Evolutionary conservation across 1,284 basidiomycete species (phyloP).

Genomic region (Irpex lacteus): DNA sequence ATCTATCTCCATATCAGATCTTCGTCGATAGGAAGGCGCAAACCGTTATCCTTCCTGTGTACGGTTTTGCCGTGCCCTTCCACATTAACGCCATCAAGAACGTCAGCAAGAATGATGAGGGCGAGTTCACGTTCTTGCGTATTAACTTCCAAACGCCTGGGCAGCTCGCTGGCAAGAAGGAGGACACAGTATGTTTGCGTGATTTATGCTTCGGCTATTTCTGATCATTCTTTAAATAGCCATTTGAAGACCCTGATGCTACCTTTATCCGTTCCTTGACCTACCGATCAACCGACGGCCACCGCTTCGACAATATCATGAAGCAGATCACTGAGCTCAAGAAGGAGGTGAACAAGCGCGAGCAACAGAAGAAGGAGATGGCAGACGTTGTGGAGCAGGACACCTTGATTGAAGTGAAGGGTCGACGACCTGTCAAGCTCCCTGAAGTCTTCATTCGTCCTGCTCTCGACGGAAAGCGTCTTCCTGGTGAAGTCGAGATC

Average conservation of each 20-base stretch:
- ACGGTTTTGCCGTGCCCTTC: slow-evolving; percentile 96
- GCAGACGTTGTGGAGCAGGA: slow-evolving; percentile 98
- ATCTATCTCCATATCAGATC: slow-evolving; percentile 52
- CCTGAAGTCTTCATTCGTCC: slow-evolving; percentile 94
- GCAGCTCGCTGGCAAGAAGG: slow-evolving; percentile 97
- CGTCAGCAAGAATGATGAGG: slow-evolving; percentile 96
- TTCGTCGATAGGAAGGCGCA: slow-evolving; percentile 89
- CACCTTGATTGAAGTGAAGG: slow-evolving; percentile 83
- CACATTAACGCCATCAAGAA: slow-evolving; percentile 99
- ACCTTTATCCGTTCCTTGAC: slow-evolving; percentile 96
- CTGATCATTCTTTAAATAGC: slow-evolving; percentile 42
- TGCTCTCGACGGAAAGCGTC: slow-evolving; percentile 88
- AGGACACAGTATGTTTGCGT: slow-evolving; percentile 75
- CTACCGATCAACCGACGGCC: slow-evolving; percentile 87
- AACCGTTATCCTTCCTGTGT: slow-evolving; percentile 89
- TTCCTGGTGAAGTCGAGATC: slow-evolving; percentile 95
- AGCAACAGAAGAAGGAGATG: slow-evolving; percentile 97
- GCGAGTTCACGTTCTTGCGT: slow-evolving; percentile 90
- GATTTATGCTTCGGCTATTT: slow-evolving; percentile 8
- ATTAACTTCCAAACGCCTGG: slow-evolving; percentile 99
- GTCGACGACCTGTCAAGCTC: slow-evolving; percentile 79
- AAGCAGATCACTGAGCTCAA: slow-evolving; percentile 95
- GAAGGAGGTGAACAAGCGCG: slow-evolving; percentile 95
- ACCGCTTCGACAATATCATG: slow-evolving; percentile 86
- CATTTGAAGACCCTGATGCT: slow-evolving; percentile 96